Evolutionary conservation across 306 rosid genomes (phyloP).

Genomic region (Cucumis cinereus): DNA sequence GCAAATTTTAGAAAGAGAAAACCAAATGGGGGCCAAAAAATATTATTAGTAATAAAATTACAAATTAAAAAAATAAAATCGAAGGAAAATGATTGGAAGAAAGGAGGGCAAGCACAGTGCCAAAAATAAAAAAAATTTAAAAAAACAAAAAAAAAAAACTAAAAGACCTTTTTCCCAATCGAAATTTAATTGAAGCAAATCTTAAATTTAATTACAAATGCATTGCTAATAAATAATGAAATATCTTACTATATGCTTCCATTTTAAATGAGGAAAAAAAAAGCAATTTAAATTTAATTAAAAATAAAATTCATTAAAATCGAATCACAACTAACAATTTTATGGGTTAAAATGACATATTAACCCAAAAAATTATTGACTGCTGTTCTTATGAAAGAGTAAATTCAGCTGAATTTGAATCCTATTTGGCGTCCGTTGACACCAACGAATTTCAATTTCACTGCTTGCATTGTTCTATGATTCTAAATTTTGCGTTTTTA

Average conservation of each 20-base stretch:
- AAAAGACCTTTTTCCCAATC: no score
- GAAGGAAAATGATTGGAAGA: constrained; percentile 65
- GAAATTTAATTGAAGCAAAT: no score
- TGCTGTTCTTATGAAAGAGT: background rate
- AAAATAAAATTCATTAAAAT: no score
- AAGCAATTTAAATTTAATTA: no score
- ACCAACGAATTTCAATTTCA: background rate
- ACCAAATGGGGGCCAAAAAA: constrained; percentile 3
- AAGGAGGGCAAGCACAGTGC: constrained; percentile 21
- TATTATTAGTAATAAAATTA: background rate
- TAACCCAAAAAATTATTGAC: no score
- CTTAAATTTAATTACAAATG: no score
- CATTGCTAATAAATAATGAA: no score
- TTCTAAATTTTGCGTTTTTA: background rate
- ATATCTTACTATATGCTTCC: no score
- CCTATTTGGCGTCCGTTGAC: constrained; percentile 7
- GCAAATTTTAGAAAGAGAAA: constrained; percentile 13
- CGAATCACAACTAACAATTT: no score
- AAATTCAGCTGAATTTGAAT: constrained; percentile 3
- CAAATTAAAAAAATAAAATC: background rate
- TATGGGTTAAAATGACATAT: no score
- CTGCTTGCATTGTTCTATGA: background rate
- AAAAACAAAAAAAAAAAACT: no score
- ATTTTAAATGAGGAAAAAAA: no score
- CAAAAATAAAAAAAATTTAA: background rate